Base-by-base conservation (phyloP, 495 filamentous ascomycete genomes). In the Aspergillus sclerotioniger region DNA sequence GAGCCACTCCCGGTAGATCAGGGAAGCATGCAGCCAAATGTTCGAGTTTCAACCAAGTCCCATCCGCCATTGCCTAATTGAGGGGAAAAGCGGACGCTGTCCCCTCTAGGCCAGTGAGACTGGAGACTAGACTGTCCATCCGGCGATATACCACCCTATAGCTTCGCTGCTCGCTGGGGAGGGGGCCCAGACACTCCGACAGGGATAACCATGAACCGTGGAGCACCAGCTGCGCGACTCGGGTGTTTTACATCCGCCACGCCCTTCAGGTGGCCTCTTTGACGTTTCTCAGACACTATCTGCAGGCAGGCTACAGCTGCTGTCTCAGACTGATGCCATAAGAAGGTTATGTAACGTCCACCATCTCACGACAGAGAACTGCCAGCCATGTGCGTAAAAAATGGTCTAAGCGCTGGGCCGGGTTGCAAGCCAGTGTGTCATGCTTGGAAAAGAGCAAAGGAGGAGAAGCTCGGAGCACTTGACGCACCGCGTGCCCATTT, bases 1-100 rank as follows among this genome's bases (percentile, higher is more conserved):
- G 61, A 62, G 63, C 3, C 50, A 37, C 12, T 49, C 44, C 64
- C 62, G 62, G 65, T 53, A 68, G 65, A 68, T 68, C 65, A 64
- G 58, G 33, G 51, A 21, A 57, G 61, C 47, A 51, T 59, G 32
- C 41, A 56, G 48, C 33, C 53, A 60, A 60, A 67, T 51, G 54
- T 66, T 57, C 59, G 20, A 59, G 56, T 54, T 62, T 58, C 53
- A 39, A 55, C 54, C 21, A 50, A 31, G 28, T 8, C 3, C 16
- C 6, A 50, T 50, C 19, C 19, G 25, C 31, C 25, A 31, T 50
- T 50, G n/a, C 25, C 31, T 15, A 50, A 50, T 50, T 15, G 47
- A 41, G 37, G 37, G 13, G n/a, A 15, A 41, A 41, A 6, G 5
- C 5, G 13, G 37, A 31, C 25, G 37, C 13, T 9, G 37, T 13